phyloP scores from a whole-genome alignment of 768 basidiomycete species.

The Suillus cothurnatus region DNA sequence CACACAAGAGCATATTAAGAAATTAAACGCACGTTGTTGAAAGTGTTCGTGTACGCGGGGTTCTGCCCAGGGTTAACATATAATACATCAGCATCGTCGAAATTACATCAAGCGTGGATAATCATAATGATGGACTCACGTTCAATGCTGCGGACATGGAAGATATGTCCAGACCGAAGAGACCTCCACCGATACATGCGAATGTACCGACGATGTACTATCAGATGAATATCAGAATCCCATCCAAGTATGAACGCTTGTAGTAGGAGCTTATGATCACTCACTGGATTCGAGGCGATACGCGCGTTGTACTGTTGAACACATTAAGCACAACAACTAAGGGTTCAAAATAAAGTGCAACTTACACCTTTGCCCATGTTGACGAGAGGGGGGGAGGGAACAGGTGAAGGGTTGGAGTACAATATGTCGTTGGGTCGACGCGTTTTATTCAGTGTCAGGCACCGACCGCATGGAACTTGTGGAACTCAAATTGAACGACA shows the following conservation, averaged over 20 bases:
- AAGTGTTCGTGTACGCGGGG: conserved; percentile 26
- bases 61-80: conserved; percentile 20
- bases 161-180: conserved; percentile 82
- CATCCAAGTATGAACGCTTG: not conserved
- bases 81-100: conserved; percentile 6
- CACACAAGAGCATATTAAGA: not conserved
- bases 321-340: conserved; percentile 6
- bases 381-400: conserved; percentile 8
- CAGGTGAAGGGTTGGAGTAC: conserved; percentile 2
- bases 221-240: not conserved
- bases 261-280: conserved; percentile 14
- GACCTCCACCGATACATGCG: conserved; percentile 79
- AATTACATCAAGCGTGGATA: not conserved
- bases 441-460: not conserved
- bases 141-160: conserved; percentile 79
- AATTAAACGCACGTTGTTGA: conserved; percentile 24
- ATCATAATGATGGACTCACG: conserved; percentile 33
- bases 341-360: not conserved
- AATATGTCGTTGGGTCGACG: not conserved
- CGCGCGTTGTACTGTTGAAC: conserved; percentile 49
- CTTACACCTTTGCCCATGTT: conserved; percentile 29
- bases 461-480: conserved; percentile 15
- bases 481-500: conserved; percentile 5
- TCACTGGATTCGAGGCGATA: conserved; percentile 61
- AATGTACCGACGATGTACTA: conserved; percentile 80